phyloP scores from a whole-genome alignment of 306 rosid genomes.

The Castanopsis chinensis region DNA sequence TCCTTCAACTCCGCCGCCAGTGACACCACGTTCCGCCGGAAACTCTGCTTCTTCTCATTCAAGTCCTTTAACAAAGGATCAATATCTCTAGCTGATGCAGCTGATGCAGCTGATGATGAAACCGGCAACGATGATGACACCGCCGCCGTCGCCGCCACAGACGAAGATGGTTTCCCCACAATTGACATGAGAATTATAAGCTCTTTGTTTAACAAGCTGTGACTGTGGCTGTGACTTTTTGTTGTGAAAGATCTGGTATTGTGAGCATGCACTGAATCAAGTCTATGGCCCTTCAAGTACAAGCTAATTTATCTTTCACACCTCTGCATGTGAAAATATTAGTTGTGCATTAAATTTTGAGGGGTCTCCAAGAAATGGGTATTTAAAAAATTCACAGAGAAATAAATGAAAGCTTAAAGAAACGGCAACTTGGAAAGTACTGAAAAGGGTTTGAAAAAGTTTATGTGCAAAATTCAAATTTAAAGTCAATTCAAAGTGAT shows the following conservation, averaged over 20 bases:
- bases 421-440: constrained; percentile 20
- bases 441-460: constrained; percentile 20
- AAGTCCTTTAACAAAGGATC: constrained; percentile 86
- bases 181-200: constrained; percentile 49
- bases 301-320: constrained; percentile 31
- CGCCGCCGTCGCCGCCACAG: not conserved
- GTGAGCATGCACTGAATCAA: constrained; percentile 24
- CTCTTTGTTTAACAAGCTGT: not conserved
- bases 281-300: constrained; percentile 23
- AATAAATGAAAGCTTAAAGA: not conserved
- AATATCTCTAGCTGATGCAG: constrained; percentile 37
- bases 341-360: constrained; percentile 45
- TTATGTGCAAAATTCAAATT: not conserved
- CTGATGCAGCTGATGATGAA: constrained; percentile 19
- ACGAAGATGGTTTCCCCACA: constrained; percentile 40
- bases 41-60: constrained; percentile 83
- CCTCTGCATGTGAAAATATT: constrained; percentile 45
- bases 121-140: constrained; percentile 21
- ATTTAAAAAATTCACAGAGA: not conserved
- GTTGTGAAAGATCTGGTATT: not conserved
- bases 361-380: constrained; percentile 11
- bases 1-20: constrained; percentile 89
- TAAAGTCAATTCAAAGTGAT: not conserved
- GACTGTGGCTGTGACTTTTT: not conserved
- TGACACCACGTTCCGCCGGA: constrained; percentile 85